phyloP scores from a whole-genome alignment of 352 stramenopile genomes.

The Blastocystis sp. region DNA sequence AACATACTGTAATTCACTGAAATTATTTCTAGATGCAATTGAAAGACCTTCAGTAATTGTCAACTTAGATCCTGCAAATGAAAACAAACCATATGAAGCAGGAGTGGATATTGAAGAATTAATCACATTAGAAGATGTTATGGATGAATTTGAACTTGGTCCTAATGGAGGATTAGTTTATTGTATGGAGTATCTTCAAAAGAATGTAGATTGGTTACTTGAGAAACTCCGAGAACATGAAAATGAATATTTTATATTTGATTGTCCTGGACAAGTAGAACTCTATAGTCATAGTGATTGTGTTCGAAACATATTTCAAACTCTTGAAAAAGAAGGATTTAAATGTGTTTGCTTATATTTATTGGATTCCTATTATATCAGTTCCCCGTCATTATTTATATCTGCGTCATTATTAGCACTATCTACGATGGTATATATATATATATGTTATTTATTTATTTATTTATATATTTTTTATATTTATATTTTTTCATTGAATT shows the following conservation, averaged over 20 bases:
- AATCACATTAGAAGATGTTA: constrained; percentile 75
- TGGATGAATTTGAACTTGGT: constrained; percentile 52
- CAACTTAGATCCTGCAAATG: constrained; percentile 93
- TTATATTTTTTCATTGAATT: too few species aligned
- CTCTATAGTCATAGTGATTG: constrained; percentile 93
- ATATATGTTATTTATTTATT: too few species aligned
- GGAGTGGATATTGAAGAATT: constrained; percentile 70
- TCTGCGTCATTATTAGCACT: constrained; percentile 80
- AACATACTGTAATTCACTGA: constrained; percentile 90
- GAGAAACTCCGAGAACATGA: constrained; percentile 52
- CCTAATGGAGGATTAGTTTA: constrained; percentile 77
- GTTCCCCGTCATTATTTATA: constrained; percentile 86
- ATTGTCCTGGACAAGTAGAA: constrained; percentile 95
- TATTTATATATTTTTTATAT: too few species aligned
- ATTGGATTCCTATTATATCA: constrained; percentile 72
- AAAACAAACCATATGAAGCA: constrained; percentile 50
- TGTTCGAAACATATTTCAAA: constrained; percentile 76
- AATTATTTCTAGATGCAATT: constrained; percentile 64
- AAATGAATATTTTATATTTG: constrained; percentile 88
- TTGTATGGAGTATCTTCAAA: constrained; percentile 93
- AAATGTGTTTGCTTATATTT: constrained; percentile 72
- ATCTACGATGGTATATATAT: constrained; percentile 72
- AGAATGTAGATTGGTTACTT: constrained; percentile 92
- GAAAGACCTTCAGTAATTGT: constrained; percentile 58
- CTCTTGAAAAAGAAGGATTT: constrained; percentile 48